phyloP scores from a whole-genome alignment of 1,139 yeast species.

The Kodamaea ohmeri region DNA sequence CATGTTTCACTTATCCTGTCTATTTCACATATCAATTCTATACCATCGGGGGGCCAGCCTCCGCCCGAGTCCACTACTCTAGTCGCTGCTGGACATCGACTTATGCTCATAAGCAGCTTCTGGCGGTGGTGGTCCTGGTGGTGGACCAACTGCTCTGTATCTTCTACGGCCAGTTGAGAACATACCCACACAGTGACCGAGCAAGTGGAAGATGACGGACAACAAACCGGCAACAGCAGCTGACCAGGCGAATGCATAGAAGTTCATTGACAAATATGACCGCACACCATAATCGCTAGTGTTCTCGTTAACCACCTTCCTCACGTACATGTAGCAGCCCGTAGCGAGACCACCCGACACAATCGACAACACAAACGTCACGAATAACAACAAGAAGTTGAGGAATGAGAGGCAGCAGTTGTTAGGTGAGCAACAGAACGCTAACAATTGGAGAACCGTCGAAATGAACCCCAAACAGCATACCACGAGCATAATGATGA shows the following conservation, averaged over 20 bases:
- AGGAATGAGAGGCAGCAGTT: conserved; percentile 40
- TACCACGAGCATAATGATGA: conserved; percentile 14
- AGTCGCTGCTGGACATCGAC: conserved; percentile 9
- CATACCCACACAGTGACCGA: conserved; percentile 47
- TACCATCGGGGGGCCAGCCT: too few species aligned
- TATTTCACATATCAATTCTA: too few species aligned
- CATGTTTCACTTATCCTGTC: too few species aligned
- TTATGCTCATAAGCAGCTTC: conserved; percentile 29
- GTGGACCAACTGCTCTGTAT: conserved; percentile 22
- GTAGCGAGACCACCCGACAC: conserved; percentile 38
- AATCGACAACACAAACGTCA: conserved; percentile 31
- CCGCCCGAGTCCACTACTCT: too few species aligned
- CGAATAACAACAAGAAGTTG: conserved; percentile 35
- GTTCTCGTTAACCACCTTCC: conserved; percentile 32
- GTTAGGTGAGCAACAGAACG: conserved; percentile 40
- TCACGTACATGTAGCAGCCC: conserved; percentile 29
- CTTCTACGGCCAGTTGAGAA: conserved; percentile 35
- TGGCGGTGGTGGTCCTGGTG: conserved; percentile 13
- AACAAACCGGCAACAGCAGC: conserved; percentile 38
- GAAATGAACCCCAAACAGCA: conserved; percentile 42
- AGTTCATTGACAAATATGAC: conserved; percentile 38
- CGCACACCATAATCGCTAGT: conserved; percentile 34
- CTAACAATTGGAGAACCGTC: conserved; percentile 35
- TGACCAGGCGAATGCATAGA: conserved; percentile 45
- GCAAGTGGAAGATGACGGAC: conserved; percentile 32